These are phyloP conservation scores for Cercospora brassicicola DNA, from an alignment of 2,329 filamentous ascomycete genomes.

Conservation along the genomic window DNA sequence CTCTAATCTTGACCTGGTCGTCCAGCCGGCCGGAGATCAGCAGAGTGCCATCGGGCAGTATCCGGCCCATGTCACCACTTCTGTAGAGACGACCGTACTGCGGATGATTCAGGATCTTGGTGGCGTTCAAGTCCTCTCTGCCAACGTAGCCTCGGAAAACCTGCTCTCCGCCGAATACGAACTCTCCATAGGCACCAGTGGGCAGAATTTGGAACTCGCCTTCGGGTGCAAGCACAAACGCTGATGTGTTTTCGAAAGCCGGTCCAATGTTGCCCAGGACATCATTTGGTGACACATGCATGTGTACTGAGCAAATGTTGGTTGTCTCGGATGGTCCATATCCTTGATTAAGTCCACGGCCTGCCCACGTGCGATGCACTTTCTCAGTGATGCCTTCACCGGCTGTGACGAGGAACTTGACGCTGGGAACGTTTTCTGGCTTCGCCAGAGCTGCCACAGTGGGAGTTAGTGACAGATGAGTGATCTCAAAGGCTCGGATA, in stretches of 20 bases:
- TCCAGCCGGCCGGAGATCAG: constrained; percentile 72
- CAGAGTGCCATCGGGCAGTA: constrained; percentile 74
- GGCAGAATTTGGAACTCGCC: constrained; percentile 59
- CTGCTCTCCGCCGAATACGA: constrained; percentile 85
- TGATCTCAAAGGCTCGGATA: constrained; percentile 64
- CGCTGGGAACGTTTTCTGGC: constrained; percentile 66
- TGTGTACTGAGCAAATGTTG: constrained; percentile 78
- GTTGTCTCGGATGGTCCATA: constrained; percentile 86
- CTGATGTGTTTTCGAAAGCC: constrained; percentile 73
- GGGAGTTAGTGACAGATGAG: constrained; percentile 81
- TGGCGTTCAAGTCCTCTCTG: constrained; percentile 59
- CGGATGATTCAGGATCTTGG: constrained; percentile 69
- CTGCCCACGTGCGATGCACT: constrained; percentile 69
- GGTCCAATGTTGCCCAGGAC: constrained; percentile 73
- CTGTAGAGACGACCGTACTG: constrained; percentile 72
- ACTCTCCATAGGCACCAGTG: constrained; percentile 72
- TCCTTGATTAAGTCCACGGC: constrained; percentile 69
- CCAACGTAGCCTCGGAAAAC: constrained; percentile 73
- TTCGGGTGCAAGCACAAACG: constrained; percentile 59
- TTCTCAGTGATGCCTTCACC: constrained; percentile 76
- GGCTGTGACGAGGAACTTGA: constrained; percentile 75
- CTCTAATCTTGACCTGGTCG: constrained; percentile 78
- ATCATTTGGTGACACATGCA: constrained; percentile 58
- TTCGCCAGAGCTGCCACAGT: constrained; percentile 77
- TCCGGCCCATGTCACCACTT: constrained; percentile 77